Evolutionary conservation across 2,329 filamentous ascomycete genomes (phyloP), one percentile per base, ranked within the genome.

Genomic region (Trichoderma sp.): DNA sequence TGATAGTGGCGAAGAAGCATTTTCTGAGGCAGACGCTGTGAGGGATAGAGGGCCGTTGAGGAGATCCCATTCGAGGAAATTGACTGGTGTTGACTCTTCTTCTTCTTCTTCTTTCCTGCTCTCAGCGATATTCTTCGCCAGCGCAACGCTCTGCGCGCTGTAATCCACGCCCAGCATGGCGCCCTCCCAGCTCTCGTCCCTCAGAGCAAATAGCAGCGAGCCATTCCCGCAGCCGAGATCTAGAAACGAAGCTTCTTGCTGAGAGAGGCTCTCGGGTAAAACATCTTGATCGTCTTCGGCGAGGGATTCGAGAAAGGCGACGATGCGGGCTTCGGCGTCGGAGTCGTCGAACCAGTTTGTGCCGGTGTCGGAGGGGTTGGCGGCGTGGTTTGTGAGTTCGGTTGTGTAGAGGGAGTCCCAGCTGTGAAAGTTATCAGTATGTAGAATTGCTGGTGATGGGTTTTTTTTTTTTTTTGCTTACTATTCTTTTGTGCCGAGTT

Each of bases 341-440:
- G 93, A 92, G 82, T 98, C 96, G 78, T 94, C 91, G 86, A 99
- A 99, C 96, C 96, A 99, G 75, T 96, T 89, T 35, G 94, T 97
- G 73, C 95, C 95, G 70, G 91, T 91, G 83, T 97, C 92, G 68
- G 87, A 81, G 11, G 92, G 88, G 81, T 96, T 89, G 71, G 87
- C 79, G 66, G 87, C 81, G 79, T 94, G 88, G 81, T 96, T 95
- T 70, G 82, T 78, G 65, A 93, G 84, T 79, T 96, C 91, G 73
- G 83, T 85, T 0, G 85, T 83, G 83, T 96, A 96, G 72, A 93
- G 87, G 24, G 81, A 82, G 79, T 95, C 90, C 92, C 92, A 94
- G 82, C 92, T 94, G 35, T 6, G 19, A 4, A 11, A 19, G 8
- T 35, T 62, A 37, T 61, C 55, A 61, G 66, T n/a, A n/a, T n/a